Conservation (phyloP, 2,329 filamentous ascomycete species). For the Xylaria sp. region DNA sequence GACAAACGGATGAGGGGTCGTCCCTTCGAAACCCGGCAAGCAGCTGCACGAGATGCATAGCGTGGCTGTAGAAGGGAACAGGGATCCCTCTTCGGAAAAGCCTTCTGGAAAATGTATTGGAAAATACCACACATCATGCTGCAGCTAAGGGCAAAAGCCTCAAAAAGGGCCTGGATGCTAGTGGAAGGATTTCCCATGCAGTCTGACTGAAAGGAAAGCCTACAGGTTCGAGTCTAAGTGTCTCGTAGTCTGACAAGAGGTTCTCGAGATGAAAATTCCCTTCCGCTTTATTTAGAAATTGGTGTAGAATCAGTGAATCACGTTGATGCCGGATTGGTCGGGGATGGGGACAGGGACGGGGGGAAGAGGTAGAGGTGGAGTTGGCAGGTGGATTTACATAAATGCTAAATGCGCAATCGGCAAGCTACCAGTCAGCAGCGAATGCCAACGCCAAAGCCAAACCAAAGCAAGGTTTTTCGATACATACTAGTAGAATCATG, state of each 20-base stretch:
- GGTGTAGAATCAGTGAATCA: slow-evolving; percentile 6
- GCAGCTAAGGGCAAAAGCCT: slow-evolving; percentile 4
- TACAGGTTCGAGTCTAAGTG: background rate
- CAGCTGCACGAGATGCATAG: slow-evolving; percentile 32
- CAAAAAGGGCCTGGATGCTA: background rate
- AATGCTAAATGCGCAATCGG: slow-evolving; percentile 4
- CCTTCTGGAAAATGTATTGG: slow-evolving; percentile 30
- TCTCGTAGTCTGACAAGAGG: slow-evolving; percentile 7
- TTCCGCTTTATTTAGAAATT: slow-evolving; percentile 7
- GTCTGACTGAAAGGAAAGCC: background rate
- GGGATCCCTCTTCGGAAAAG: slow-evolving; percentile 20
- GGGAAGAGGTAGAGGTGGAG: slow-evolving; percentile 23
- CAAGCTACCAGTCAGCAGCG: slow-evolving; percentile 12
- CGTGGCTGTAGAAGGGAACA: slow-evolving; percentile 17
- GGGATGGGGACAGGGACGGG: no score
- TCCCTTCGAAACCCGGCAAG: slow-evolving; percentile 32
- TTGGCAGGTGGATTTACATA: background rate
- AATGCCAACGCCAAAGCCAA: background rate
- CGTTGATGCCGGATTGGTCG: slow-evolving; percentile 17
- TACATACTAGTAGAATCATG: background rate
- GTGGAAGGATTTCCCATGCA: background rate
- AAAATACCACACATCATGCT: background rate
- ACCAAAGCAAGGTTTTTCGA: slow-evolving; percentile 5
- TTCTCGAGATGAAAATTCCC: background rate
- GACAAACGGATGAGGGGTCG: slow-evolving; percentile 29